Percentiles rank a stretch among this genome's conserved stretches.
Evolutionary conservation across 495 filamentous ascomycete genomes (phyloP).

Genomic region (Massariosphaeria phaeospora): DNA sequence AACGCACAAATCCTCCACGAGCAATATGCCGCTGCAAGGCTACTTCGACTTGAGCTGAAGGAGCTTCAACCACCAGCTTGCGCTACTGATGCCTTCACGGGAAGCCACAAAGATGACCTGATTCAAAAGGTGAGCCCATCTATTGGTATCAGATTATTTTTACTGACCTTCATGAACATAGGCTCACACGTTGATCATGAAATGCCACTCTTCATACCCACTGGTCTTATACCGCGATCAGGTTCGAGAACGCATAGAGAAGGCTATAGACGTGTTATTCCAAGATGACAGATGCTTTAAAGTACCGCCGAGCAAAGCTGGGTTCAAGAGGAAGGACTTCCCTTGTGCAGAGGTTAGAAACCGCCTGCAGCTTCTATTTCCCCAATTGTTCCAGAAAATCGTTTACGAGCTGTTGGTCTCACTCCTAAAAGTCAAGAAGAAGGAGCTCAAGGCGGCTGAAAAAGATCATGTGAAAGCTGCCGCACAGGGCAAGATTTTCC

Average conservation of each 20-base stretch:
- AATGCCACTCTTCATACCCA: not conserved
- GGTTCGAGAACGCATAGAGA: not conserved
- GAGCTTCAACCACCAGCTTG: not conserved
- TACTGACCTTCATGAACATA: not conserved
- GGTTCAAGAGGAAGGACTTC: too few relatives aligned
- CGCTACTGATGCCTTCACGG: not conserved
- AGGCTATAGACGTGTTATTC: not conserved
- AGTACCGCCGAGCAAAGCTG: too few relatives aligned
- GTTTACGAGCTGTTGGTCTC: too few relatives aligned
- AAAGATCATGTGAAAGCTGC: slow-evolving; percentile 4
- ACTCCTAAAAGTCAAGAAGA: too few relatives aligned
- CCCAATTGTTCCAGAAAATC: too few relatives aligned
- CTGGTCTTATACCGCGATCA: not conserved
- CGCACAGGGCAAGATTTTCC: slow-evolving; percentile 5
- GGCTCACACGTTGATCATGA: not conserved
- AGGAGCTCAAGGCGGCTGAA: not conserved
- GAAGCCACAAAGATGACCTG: not conserved
- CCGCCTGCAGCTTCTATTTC: too few relatives aligned
- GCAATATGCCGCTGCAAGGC: not conserved
- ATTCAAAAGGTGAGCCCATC: not conserved
- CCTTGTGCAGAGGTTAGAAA: too few relatives aligned
- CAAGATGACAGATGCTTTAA: too few relatives aligned
- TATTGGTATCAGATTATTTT: not conserved
- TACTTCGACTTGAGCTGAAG: not conserved
- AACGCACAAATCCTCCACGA: not conserved